A percentile compares a stretch with the other conserved stretches of the same genome.
These are phyloP conservation scores for Hypoxylon sp. DNA, from an alignment of 2,329 filamentous ascomycete genomes.

Conservation along the genomic window DNA sequence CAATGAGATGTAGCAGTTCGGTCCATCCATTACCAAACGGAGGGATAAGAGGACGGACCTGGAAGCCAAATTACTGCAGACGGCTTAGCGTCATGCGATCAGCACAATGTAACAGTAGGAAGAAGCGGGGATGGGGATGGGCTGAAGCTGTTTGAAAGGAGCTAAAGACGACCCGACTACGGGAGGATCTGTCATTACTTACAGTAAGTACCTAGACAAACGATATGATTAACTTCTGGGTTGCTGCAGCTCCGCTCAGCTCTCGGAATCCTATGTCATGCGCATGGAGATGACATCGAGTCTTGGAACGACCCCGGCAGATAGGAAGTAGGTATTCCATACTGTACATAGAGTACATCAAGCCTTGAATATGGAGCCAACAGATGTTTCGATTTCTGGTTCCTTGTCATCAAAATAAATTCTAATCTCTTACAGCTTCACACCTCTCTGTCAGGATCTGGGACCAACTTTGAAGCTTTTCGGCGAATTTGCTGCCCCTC, in stretches of 20 bases:
- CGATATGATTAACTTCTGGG: background rate
- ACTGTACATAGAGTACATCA: slow-evolving; percentile 4
- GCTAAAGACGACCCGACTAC: slow-evolving; percentile 33
- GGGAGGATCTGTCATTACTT: slow-evolving; percentile 37
- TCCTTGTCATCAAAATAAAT: background rate
- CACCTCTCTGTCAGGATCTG: background rate
- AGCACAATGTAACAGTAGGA: slow-evolving; percentile 27
- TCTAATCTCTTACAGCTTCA: too few relatives aligned
- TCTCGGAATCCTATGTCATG: slow-evolving; percentile 33
- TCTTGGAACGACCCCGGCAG: slow-evolving; percentile 10
- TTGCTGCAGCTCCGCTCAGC: slow-evolving; percentile 23
- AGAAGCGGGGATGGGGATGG: slow-evolving; percentile 27
- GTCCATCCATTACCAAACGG: slow-evolving; percentile 40
- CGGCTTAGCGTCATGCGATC: slow-evolving; percentile 29
- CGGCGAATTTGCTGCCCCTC: slow-evolving; percentile 13
- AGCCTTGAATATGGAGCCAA: too few relatives aligned
- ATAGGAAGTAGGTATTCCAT: background rate
- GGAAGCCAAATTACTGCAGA: slow-evolving; percentile 30
- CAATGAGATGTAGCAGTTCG: slow-evolving; percentile 37
- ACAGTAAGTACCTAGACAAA: slow-evolving; percentile 23
- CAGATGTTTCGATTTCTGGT: background rate
- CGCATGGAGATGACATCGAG: slow-evolving; percentile 23
- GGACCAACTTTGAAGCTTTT: background rate
- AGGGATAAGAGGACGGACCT: slow-evolving; percentile 36
- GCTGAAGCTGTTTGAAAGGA: slow-evolving; percentile 28